These are phyloP conservation scores for Hibiscus tridactylites DNA, from an alignment of 345 rosid genomes.

Conservation along the genomic window DNA sequence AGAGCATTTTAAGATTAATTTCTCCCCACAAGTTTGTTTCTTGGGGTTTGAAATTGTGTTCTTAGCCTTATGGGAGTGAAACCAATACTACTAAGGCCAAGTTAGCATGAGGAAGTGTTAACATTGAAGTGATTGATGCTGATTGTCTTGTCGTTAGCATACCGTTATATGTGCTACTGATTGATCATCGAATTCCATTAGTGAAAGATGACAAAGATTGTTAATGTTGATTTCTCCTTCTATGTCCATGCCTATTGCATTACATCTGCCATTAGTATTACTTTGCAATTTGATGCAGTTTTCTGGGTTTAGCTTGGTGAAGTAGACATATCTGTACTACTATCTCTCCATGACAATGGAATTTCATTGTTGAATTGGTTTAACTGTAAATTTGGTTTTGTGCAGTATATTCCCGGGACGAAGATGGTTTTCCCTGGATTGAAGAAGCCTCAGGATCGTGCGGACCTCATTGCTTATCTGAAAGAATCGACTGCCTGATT, in stretches of 20 bases:
- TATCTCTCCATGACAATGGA: background rate
- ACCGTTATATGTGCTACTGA: background rate
- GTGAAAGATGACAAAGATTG: background rate
- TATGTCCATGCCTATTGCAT: background rate
- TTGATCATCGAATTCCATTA: background rate
- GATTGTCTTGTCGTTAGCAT: background rate
- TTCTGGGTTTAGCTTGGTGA: background rate
- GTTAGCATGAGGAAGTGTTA: too few relatives aligned
- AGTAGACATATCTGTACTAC: background rate
- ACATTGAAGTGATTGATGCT: background rate
- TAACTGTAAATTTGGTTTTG: background rate
- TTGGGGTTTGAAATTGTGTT: background rate
- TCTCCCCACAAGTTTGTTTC: background rate
- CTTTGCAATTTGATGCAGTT: background rate
- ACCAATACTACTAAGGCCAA: background rate
- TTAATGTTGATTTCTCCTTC: background rate
- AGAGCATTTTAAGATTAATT: background rate
- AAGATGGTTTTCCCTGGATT: slow-evolving; percentile 85
- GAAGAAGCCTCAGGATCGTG: slow-evolving; percentile 80
- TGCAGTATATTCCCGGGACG: slow-evolving; percentile 73
- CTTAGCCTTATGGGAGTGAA: background rate
- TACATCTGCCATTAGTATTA: background rate
- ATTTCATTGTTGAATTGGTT: background rate
- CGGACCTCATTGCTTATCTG: slow-evolving; percentile 69
- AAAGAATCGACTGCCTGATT: slow-evolving; percentile 54